These are phyloP conservation scores for Hyparrhenia diplandra DNA, from an alignment of 176 grass and related monocot genomes.

Conservation along the genomic window DNA sequence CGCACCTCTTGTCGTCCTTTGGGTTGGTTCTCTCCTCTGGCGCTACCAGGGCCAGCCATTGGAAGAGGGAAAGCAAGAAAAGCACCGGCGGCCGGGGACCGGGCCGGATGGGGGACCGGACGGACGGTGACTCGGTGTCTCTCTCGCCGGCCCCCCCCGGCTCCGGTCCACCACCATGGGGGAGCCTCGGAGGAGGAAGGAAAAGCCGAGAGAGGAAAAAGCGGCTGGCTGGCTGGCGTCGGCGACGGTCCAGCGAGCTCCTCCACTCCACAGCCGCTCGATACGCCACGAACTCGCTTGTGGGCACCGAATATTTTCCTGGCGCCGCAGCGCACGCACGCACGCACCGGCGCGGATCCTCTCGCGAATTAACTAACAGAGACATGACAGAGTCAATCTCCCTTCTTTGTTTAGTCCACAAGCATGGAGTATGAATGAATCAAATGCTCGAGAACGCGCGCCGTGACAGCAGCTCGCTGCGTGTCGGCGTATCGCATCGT, in stretches of 20 bases:
- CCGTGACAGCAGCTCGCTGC: constrained; percentile 15
- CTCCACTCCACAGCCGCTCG: neutral
- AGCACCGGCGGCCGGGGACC: constrained; percentile 3
- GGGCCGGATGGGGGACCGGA: neutral
- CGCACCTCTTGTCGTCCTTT: neutral
- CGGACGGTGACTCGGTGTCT: neutral
- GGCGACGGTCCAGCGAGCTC: neutral
- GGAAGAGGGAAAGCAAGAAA: neutral
- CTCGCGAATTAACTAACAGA: neutral
- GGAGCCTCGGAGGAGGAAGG: neutral
- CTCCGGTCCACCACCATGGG: neutral
- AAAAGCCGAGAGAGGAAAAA: neutral
- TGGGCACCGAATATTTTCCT: constrained; percentile 24
- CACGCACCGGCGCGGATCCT: neutral
- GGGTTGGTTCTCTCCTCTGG: neutral
- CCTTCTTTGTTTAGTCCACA: neutral
- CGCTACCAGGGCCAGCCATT: neutral
- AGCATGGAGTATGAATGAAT: neutral
- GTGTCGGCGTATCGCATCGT: neutral
- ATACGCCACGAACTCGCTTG: constrained; percentile 25
- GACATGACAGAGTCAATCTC: neutral
- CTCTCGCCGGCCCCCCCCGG: neutral
- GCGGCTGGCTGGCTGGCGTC: neutral
- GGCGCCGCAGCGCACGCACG: too few species aligned
- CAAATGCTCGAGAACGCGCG: neutral